Percentiles rank a stretch among this genome's conserved stretches.
Evolutionary conservation across 208 protist genomes (phyloP).

Genomic region (Vickermania ingenoplastis): DNA sequence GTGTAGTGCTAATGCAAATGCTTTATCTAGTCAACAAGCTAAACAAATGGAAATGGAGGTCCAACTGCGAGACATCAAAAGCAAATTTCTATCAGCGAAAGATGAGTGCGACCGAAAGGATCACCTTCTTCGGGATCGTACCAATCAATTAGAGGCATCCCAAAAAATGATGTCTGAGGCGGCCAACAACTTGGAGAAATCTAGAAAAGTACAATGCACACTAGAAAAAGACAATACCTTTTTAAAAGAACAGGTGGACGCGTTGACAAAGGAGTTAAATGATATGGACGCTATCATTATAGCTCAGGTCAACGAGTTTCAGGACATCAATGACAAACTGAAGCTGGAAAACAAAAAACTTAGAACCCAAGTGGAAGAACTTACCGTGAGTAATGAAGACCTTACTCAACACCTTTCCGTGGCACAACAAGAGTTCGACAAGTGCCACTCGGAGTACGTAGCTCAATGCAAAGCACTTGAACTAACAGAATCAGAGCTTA

Average conservation of each 20-base stretch:
- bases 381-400: slow-evolving; percentile 13
- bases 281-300: slow-evolving; percentile 68
- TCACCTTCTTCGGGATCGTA: slow-evolving; percentile 9
- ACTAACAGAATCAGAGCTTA: slow-evolving; percentile 36
- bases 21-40: no score
- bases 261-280: slow-evolving; percentile 57
- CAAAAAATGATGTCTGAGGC: slow-evolving; percentile 12
- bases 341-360: slow-evolving; percentile 29
- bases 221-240: slow-evolving; percentile 45
- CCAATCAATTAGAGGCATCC: slow-evolving; percentile 6
- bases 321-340: slow-evolving; percentile 57
- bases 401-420: background rate
- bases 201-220: background rate
- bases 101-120: slow-evolving; percentile 3
- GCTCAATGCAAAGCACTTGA: slow-evolving; percentile 45
- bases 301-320: slow-evolving; percentile 62
- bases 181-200: slow-evolving; percentile 6
- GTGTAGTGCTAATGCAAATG: no score
- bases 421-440: background rate
- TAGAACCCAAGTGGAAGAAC: slow-evolving; percentile 7
- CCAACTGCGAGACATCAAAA: no score
- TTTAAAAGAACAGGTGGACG: slow-evolving; percentile 51
- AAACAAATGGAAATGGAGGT: no score
- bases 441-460: slow-evolving; percentile 11
- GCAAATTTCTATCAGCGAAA: no score